Percentiles rank a stretch among this genome's conserved stretches.
Conservation (phyloP, 495 filamentous ascomycete species). For the Cercophora scortea region DNA sequence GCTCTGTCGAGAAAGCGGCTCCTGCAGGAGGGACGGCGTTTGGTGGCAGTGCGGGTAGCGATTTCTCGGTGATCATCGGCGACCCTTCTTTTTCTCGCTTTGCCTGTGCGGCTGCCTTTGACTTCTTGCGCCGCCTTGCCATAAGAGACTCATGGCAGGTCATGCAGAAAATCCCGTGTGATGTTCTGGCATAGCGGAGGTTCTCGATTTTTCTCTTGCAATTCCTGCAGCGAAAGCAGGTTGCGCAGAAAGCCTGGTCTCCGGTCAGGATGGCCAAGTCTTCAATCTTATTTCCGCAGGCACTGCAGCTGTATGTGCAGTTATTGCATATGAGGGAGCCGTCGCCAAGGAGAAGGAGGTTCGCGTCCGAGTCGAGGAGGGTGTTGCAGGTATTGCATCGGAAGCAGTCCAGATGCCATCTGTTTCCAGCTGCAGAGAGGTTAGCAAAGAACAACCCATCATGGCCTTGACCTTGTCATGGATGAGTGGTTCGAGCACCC, state of each 20-base stretch:
- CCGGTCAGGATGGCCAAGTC: constrained; percentile 96
- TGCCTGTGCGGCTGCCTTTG: constrained; percentile 53
- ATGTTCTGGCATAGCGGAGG: constrained; percentile 92
- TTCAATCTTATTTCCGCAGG: constrained; percentile 96
- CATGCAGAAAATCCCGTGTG: constrained; percentile 99
- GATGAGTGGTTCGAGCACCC: background rate
- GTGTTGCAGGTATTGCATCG: constrained; percentile 95
- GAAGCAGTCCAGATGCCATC: constrained; percentile 99
- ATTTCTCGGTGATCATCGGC: constrained; percentile 79
- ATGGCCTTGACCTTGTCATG: background rate
- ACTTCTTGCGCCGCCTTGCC: constrained; percentile 87
- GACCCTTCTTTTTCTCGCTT: constrained; percentile 54
- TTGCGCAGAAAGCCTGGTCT: constrained; percentile 97
- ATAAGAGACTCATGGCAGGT: constrained; percentile 98
- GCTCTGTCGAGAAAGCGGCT: constrained; percentile 51
- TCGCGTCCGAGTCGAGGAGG: constrained; percentile 95
- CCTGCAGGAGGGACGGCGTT: constrained; percentile 48
- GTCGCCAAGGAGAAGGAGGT: constrained; percentile 93
- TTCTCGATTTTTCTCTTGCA: constrained; percentile 99
- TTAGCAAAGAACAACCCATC: background rate
- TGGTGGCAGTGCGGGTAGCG: constrained; percentile 83
- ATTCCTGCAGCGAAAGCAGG: constrained; percentile 94
- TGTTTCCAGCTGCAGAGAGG: constrained; percentile 71
- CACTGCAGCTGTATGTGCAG: constrained; percentile 98
- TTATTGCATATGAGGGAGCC: constrained; percentile 98